These are phyloP conservation scores for Neopestalotiopsis rosae DNA, from an alignment of 2,329 filamentous ascomycete species.

Conservation along the genomic window DNA sequence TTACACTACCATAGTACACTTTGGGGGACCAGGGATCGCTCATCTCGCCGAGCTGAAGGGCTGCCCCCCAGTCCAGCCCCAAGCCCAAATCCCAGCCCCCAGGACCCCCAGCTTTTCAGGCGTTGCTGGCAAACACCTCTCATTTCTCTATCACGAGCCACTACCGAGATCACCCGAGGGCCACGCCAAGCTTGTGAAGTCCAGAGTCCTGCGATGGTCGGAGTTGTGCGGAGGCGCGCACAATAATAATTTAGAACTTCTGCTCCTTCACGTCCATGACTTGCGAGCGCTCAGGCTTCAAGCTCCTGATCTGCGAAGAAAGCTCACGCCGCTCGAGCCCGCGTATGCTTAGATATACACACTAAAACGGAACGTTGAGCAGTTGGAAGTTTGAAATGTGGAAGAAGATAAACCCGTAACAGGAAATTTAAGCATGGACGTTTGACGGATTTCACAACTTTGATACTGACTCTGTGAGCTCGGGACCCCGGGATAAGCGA, in stretches of 20 bases:
- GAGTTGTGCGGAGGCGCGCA: neutral
- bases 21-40: neutral
- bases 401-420: neutral
- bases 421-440: neutral
- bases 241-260: neutral
- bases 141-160: constrained; percentile 5
- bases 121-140: constrained; percentile 2
- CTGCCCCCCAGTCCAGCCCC: neutral
- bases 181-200: neutral
- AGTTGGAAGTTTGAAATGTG: no score
- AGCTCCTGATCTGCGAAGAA: neutral
- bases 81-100: neutral
- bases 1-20: neutral
- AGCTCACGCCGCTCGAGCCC: neutral
- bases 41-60: neutral
- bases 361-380: no score
- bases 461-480: neutral
- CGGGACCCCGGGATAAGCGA: neutral
- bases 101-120: constrained; percentile 7
- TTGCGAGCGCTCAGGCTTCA: no score
- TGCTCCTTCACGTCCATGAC: neutral
- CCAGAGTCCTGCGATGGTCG: neutral
- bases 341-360: neutral
- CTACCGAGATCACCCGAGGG: constrained; percentile 15
- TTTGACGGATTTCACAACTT: neutral